phyloP scores from a whole-genome alignment of 1,284 basidiomycete species.

The Ganoderma sp. region DNA sequence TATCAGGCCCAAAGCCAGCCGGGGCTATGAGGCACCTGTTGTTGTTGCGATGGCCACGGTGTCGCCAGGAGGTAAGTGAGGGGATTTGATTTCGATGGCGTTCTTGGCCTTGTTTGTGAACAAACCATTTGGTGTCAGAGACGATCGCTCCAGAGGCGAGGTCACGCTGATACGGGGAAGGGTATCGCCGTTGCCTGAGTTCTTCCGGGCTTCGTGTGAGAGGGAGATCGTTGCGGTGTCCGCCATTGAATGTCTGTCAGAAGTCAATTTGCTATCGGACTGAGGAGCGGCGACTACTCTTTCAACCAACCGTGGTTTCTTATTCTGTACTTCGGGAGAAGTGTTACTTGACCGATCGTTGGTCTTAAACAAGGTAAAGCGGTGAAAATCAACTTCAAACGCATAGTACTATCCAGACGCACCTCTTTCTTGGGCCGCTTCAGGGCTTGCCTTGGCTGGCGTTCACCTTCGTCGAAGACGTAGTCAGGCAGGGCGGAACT shows the following conservation, averaged over 20 bases:
- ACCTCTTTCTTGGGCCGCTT: conserved; percentile 83
- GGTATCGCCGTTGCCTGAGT: conserved; percentile 33
- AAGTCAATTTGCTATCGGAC: conserved; percentile 39
- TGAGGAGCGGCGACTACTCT: conserved; percentile 27
- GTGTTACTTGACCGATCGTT: conserved; percentile 66
- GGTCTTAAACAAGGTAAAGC: conserved; percentile 48
- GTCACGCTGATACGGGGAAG: conserved; percentile 22
- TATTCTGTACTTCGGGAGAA: conserved; percentile 75
- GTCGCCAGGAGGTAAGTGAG: conserved; percentile 69
- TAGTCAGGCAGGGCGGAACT: conserved; percentile 81
- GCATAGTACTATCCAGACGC: conserved; percentile 40
- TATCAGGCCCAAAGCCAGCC: background rate
- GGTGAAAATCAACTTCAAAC: conserved; percentile 8
- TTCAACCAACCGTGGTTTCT: conserved; percentile 64
- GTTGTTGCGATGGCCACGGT: conserved; percentile 63
- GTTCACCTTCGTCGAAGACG: conserved; percentile 83
- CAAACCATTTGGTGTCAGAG: conserved; percentile 36
- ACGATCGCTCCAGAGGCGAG: conserved; percentile 24
- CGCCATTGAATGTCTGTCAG: conserved; percentile 45
- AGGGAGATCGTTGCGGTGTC: conserved; percentile 29
- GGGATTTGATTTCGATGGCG: conserved; percentile 59
- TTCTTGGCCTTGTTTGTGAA: conserved; percentile 51
- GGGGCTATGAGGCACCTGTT: conserved; percentile 54
- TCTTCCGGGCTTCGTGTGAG: conserved; percentile 31
- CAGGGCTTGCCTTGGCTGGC: conserved; percentile 67